These are phyloP conservation scores for Paramecium caudatum DNA, from an alignment of 73 alveolate genomes.

Conservation along the genomic window DNA sequence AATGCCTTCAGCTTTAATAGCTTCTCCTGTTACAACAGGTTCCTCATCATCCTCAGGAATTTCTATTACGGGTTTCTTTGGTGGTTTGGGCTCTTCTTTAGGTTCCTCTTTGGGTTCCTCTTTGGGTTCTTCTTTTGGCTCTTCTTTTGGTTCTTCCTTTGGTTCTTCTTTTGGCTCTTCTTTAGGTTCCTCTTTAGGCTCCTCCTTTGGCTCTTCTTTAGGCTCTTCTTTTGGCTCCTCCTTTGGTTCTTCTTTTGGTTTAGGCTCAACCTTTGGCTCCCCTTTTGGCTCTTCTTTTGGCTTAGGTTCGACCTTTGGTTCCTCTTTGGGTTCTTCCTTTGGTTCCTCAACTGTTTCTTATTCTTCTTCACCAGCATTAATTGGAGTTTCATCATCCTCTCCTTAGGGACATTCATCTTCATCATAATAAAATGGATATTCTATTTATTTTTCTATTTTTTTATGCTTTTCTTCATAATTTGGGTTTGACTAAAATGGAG, in stretches of 20 bases:
- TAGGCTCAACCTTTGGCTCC: background rate
- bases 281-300: background rate
- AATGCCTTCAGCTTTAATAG: background rate
- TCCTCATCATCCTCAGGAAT: conserved; percentile 37
- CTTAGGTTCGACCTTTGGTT: background rate
- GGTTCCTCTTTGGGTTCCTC: conserved; percentile 5
- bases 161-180: conserved; percentile 23
- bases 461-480: background rate
- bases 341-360: background rate
- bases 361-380: conserved; percentile 6
- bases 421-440: background rate
- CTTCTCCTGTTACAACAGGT: conserved; percentile 4
- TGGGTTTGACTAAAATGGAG: background rate
- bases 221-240: background rate
- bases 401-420: conserved; percentile 42
- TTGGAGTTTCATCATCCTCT: conserved; percentile 47
- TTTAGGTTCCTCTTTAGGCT: background rate
- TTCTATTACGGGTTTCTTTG: background rate
- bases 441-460: background rate
- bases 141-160: background rate
- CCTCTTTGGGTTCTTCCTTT: background rate
- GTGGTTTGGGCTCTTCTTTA: background rate
- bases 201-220: background rate
- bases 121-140: background rate
- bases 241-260: background rate